Base-by-base conservation (phyloP, 2,329 filamentous ascomycete species). In the Xylariaceae sp. region DNA sequence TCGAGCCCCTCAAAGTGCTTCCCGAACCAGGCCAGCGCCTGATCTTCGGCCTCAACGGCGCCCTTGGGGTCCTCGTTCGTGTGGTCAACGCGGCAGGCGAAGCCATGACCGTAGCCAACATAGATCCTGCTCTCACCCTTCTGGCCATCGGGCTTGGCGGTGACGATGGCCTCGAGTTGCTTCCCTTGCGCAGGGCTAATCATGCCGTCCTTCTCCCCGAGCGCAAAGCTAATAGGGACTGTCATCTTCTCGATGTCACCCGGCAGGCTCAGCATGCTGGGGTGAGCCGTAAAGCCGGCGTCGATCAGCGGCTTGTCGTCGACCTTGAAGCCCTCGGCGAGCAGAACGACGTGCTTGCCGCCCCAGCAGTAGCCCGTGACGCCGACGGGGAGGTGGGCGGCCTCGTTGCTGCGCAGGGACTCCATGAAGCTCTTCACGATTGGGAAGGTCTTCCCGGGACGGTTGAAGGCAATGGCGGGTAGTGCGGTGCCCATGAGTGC, bases 311-410 rank as follows among this genome's bases (percentile, higher is more conserved):
- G 67, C 56, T 65, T 64, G 39, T 60, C 67, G 19, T 67, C 62
- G 30, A 54, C 54, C 2, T 53, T 54, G 34, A 52, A 56, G 4
- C 68, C 62, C 12, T 74, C 72, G 8, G 74, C 71, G 3, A 85
- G 73, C n/a, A 74, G 65, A 6, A 81, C 64, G 2, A 74, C 69
- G 60, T 83, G 76, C 57, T 79, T 78, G 29, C 80, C 83, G 29
- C 83, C 83, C 82, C 82, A 86, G 71, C 81, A 85, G 70, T 83
- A 85, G 0, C 83, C 84, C 0, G 79, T 79, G 0, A 73, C 77
- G 27, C 76, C 80, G 45, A 85, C 68, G 12, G 68, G 66, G 5
- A 71, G 62, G 26, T 54, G 53, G 41, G 62, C 47, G 40, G 4
- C 65, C 31, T 69, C 66, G 40, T 67, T 61, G 40, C 68, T 49